These are phyloP conservation scores for Colletotrichum scovillei DNA, from an alignment of 2,329 filamentous ascomycete species.

Conservation along the genomic window DNA sequence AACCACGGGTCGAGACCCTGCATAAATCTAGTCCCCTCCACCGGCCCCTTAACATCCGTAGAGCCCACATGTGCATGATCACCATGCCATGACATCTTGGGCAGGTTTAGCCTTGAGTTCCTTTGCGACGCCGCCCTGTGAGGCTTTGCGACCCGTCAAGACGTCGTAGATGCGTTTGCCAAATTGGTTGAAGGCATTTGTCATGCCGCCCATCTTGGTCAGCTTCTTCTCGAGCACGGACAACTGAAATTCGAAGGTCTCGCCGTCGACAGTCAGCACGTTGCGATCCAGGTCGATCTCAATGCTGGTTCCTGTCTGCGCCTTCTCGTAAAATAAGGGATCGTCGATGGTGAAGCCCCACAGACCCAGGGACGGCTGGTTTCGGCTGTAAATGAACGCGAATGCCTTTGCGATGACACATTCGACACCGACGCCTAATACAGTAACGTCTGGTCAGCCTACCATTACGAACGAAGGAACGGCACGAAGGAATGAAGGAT, in stretches of 20 bases:
- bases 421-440: constrained; percentile 46
- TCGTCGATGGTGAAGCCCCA: constrained; percentile 54
- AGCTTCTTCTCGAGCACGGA: constrained; percentile 52
- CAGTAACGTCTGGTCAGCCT: not conserved
- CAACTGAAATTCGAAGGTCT: constrained; percentile 47
- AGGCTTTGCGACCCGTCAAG: constrained; percentile 1
- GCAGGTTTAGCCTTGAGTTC: not conserved
- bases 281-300: constrained; percentile 46
- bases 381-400: constrained; percentile 58
- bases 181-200: constrained; percentile 51
- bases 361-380: constrained; percentile 57
- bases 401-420: constrained; percentile 58
- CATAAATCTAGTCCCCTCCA: not conserved
- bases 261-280: constrained; percentile 36
- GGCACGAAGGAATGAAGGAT: not conserved
- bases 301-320: constrained; percentile 49
- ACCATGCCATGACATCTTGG: constrained; percentile 17
- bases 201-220: constrained; percentile 49
- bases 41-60: too few species aligned
- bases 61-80: not conserved
- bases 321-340: constrained; percentile 49
- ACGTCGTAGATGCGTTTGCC: constrained; percentile 42
- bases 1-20: not conserved
- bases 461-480: not conserved
- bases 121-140: not conserved